Base-by-base conservation (phyloP, 148 eudicot genomes). In the Chenopodium album region DNA sequence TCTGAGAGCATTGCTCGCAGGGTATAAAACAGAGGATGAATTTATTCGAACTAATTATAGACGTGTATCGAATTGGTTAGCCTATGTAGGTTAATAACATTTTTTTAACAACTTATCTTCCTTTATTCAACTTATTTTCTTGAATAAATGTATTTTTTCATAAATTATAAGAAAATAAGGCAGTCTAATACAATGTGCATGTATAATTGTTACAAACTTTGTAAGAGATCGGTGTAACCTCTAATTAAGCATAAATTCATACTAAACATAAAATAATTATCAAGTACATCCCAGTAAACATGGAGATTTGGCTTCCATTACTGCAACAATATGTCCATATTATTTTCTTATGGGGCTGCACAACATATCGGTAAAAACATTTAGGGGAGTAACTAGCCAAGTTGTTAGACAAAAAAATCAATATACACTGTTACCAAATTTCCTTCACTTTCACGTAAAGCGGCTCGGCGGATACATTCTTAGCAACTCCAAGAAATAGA, bases 371-470 rank as follows among this genome's bases (percentile, higher is more conserved):
- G 22, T 20, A 64, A 28, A 41, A 64, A 66, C 7, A 44, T 66
- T 66, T 1, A 28, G 50, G 74, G 9, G 41, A 71, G 50, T 71
- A 71, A 71, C 74, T 37, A 8, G 74, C 74, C 74, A 41, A 71
- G 26, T 71, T 41, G 50, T 48, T 71, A 41, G 50, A 71, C 52
- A 71, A 37, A 37, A 32, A 16, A 12, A 22, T 44, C 67, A 71
- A 46, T 46, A 60, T 64, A 23, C 62, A 77, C 32, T 81, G 70
- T 81, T 50, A 73, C 84, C 60, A 72, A 66, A 54, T 17, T 81
- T 66, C 22, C 84, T 85, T 85, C 37, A 81, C 52, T 37, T 85
- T 81, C 41, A 81, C 87, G 87, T 73, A 81, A 85, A 85, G 87
- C 10, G 2, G n/a, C 31, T 46, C 4, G 69, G 31, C 22, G 11